phyloP scores from a whole-genome alignment of 2,329 filamentous ascomycete genomes.

The Pseudogymnoascus sp. region DNA sequence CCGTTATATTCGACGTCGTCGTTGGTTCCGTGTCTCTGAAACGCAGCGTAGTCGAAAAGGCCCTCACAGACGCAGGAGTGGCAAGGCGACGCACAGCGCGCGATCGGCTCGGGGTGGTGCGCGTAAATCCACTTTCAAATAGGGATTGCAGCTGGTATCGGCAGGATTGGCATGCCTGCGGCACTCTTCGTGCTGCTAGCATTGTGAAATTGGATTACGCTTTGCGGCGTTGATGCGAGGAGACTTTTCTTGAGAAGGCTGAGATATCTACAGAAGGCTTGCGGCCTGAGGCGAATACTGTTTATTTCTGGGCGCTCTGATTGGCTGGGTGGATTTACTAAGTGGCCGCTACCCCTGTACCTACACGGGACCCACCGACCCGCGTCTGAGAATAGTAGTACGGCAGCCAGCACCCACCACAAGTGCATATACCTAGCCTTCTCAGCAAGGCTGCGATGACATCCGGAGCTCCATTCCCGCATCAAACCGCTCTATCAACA shows the following conservation, averaged over 20 bases:
- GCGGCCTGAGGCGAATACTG: not conserved
- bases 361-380: not conserved
- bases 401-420: not conserved
- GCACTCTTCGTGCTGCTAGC: slow-evolving; percentile 25
- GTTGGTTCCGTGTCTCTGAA: not conserved
- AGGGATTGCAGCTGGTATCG: slow-evolving; percentile 28
- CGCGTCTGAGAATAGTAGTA: not conserved
- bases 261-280: not conserved
- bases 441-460: not conserved
- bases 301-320: not conserved
- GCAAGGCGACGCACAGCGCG: slow-evolving; percentile 14
- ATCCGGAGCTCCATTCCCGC: not conserved
- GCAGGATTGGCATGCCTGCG: slow-evolving; percentile 29
- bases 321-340: not conserved
- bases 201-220: slow-evolving; percentile 15
- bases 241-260: not conserved
- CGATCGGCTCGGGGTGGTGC: slow-evolving; percentile 13
- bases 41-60: not conserved
- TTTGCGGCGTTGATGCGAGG: not conserved
- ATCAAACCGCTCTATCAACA: not conserved
- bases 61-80: not conserved
- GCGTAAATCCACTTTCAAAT: slow-evolving; percentile 29
- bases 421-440: not conserved
- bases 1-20: not conserved
- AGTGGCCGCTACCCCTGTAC: not conserved